Evolutionary conservation across 257 asterid species (phyloP).

Genomic region (Rauvolfia tetraphylla): DNA sequence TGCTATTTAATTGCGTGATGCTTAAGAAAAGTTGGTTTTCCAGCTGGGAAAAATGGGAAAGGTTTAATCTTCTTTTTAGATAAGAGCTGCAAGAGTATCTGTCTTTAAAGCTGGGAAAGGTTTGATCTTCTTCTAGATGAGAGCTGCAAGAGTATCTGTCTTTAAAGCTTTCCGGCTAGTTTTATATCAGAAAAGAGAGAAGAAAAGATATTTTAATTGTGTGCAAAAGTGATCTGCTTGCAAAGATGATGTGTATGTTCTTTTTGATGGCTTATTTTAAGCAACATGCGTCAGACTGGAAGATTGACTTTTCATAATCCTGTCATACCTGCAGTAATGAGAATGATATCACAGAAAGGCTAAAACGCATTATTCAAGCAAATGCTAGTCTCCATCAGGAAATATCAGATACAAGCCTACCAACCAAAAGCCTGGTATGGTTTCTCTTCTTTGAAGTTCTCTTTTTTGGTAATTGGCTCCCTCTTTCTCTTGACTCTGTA

Average conservation of each 20-base stretch:
- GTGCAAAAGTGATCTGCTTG: background rate
- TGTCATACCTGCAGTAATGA: slow-evolving; percentile 63
- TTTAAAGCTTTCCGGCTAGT: too few species aligned
- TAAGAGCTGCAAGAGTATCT: too few species aligned
- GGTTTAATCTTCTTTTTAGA: too few species aligned
- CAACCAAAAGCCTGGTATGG: slow-evolving; percentile 47
- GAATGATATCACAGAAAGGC: slow-evolving; percentile 80
- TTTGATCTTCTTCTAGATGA: too few species aligned
- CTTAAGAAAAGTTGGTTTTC: too few species aligned
- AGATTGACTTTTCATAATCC: background rate
- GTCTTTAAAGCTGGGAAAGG: too few species aligned
- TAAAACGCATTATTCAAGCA: slow-evolving; percentile 63
- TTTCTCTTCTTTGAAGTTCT: slow-evolving; percentile 16
- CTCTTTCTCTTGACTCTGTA: background rate
- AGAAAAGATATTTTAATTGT: too few species aligned
- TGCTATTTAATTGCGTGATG: too few species aligned
- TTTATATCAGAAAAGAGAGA: too few species aligned
- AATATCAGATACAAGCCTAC: slow-evolving; percentile 35
- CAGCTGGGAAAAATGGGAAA: too few species aligned
- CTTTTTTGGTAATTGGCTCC: background rate
- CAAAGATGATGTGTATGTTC: background rate
- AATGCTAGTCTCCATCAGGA: slow-evolving; percentile 71
- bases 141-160: too few species aligned
- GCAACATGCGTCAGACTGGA: background rate
- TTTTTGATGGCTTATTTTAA: too few species aligned